A percentile compares a stretch with the other conserved stretches of the same genome.
These are phyloP conservation scores for Cydonia oblonga DNA, from an alignment of 331 rosid genomes.

Conservation along the genomic window DNA sequence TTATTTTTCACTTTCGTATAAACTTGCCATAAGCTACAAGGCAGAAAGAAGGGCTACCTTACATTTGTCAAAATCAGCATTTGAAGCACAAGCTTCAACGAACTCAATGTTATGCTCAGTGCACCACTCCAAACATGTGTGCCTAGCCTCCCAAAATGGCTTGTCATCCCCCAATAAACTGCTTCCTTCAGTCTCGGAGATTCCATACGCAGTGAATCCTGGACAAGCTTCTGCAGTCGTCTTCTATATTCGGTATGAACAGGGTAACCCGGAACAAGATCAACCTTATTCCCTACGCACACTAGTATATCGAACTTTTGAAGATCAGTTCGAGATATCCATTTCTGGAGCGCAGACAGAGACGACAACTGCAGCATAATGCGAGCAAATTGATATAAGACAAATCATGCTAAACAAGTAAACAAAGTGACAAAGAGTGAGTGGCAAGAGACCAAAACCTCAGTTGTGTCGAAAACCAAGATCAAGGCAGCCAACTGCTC, in stretches of 20 bases:
- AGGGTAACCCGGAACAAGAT: slow-evolving; percentile 69
- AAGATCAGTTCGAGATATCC: slow-evolving; percentile 58
- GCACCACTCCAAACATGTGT: slow-evolving; percentile 70
- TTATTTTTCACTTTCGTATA: neutral
- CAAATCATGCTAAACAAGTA: neutral
- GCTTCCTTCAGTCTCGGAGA: slow-evolving; percentile 71
- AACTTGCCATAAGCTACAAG: neutral
- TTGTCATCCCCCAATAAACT: slow-evolving; percentile 58
- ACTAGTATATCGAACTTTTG: slow-evolving; percentile 57
- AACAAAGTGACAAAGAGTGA: neutral
- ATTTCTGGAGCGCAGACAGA: slow-evolving; percentile 45
- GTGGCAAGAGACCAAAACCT: slow-evolving; percentile 36
- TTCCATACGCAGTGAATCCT: slow-evolving; percentile 50
- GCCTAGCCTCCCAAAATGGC: slow-evolving; percentile 39
- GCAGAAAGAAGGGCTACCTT: slow-evolving; percentile 8
- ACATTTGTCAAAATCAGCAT: slow-evolving; percentile 79
- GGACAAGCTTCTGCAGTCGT: slow-evolving; percentile 34
- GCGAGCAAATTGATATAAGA: neutral
- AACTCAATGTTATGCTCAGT: slow-evolving; percentile 63
- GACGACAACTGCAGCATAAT: slow-evolving; percentile 50
- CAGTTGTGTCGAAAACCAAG: slow-evolving; percentile 67
- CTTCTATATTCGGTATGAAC: slow-evolving; percentile 71
- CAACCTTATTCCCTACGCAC: slow-evolving; percentile 87
- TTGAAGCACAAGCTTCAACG: slow-evolving; percentile 77
- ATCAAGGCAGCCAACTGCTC: too few relatives aligned